phyloP scores from a whole-genome alignment of 1,139 yeast species.

The Pichia sp. region DNA sequence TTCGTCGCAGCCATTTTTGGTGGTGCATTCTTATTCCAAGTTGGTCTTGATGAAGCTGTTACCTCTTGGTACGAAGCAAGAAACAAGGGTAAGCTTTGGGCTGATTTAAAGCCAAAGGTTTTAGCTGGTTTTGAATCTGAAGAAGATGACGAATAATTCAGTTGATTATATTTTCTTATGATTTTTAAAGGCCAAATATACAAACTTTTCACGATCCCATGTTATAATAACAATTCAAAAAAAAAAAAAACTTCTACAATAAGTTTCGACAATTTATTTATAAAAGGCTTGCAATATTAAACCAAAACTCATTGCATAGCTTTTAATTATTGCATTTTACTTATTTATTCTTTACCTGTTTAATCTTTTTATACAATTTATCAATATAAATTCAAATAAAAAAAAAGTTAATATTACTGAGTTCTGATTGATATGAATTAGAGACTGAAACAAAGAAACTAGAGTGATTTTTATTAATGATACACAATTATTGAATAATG shows the following conservation, averaged over 20 bases:
- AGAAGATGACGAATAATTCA: conserved; percentile 16
- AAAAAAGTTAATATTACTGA: background rate
- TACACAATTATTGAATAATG: too few species aligned
- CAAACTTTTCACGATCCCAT: too few species aligned
- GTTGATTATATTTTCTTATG: background rate
- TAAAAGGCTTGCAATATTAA: too few species aligned
- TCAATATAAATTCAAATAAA: background rate
- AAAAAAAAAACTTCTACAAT: too few species aligned
- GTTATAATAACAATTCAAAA: too few species aligned
- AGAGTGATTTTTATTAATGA: too few species aligned
- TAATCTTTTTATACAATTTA: conserved; percentile 7
- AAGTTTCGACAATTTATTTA: too few species aligned
- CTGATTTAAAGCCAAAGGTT: conserved; percentile 67
- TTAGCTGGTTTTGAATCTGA: conserved; percentile 36
- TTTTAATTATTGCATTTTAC: background rate
- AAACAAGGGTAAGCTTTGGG: conserved; percentile 97
- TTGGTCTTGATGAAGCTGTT: conserved; percentile 69
- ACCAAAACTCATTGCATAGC: too few species aligned
- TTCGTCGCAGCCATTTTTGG: conserved; percentile 82
- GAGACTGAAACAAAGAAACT: background rate
- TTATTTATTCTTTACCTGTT: conserved; percentile 13
- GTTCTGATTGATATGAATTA: background rate
- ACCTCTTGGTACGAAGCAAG: conserved; percentile 80
- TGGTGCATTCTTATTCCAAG: conserved; percentile 87
- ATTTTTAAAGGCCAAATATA: too few species aligned